phyloP scores from a whole-genome alignment of 352 stramenopile species.

The Globisporangium recalcitrans region DNA sequence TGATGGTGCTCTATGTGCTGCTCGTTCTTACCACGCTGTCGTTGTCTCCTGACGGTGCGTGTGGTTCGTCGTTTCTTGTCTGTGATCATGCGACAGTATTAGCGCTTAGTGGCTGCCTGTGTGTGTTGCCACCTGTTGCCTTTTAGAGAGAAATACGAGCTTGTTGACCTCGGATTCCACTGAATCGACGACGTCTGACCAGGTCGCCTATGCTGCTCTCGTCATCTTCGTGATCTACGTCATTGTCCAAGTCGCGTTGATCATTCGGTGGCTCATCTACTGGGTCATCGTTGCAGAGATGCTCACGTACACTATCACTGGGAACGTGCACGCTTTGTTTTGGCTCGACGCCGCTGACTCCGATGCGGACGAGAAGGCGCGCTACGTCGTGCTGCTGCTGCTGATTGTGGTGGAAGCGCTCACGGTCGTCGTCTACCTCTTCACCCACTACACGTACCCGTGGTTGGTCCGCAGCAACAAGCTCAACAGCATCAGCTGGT shows the following conservation, averaged over 20 bases:
- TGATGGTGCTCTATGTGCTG: conserved; percentile 33
- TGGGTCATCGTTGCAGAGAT: conserved; percentile 68
- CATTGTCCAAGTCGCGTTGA: conserved; percentile 59
- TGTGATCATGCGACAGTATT: not conserved
- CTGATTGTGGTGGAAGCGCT: conserved; percentile 37
- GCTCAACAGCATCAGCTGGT: conserved; percentile 40
- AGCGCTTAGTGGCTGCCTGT: not conserved
- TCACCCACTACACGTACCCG: conserved; percentile 64
- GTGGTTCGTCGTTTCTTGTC: not conserved
- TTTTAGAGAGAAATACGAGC: not conserved
- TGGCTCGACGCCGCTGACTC: conserved; percentile 35
- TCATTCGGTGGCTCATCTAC: conserved; percentile 85
- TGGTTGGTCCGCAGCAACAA: conserved; percentile 48
- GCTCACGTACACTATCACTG: conserved; percentile 45
- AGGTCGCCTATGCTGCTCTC: conserved; percentile 45
- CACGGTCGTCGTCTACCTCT: conserved; percentile 51
- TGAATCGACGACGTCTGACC: conserved; percentile 27
- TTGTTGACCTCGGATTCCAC: conserved; percentile 7
- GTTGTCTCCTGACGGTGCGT: conserved; percentile 11
- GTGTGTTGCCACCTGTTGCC: not conserved
- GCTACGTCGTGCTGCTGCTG: conserved; percentile 21
- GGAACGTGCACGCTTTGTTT: conserved; percentile 44
- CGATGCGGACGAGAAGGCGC: conserved; percentile 22
- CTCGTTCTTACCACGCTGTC: conserved; percentile 24
- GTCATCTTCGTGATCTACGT: conserved; percentile 53